These are phyloP conservation scores for Arabidopsis arenosa DNA, from an alignment of 345 rosid species.

Conservation along the genomic window DNA sequence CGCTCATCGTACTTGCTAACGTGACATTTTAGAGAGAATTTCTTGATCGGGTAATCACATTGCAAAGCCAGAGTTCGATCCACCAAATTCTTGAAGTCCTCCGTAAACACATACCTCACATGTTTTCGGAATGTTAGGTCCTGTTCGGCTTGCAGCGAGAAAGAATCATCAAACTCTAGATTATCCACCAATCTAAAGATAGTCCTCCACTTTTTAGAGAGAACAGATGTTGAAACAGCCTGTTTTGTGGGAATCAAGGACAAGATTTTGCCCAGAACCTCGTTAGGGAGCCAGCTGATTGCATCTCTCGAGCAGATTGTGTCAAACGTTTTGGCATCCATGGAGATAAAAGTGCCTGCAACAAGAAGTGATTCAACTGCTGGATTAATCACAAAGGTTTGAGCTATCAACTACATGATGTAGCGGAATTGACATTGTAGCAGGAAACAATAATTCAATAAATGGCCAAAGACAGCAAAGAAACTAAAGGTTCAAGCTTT, in stretches of 20 bases:
- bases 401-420: too few species aligned
- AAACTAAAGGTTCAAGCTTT: too few species aligned
- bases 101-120: neutral
- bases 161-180: constrained; percentile 8
- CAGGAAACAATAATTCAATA: too few species aligned
- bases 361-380: too few species aligned
- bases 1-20: neutral
- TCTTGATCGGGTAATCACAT: neutral
- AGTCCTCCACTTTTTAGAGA: neutral
- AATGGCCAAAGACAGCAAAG: too few species aligned
- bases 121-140: neutral
- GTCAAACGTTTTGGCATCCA: neutral
- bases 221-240: neutral
- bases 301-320: neutral
- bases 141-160: too few species aligned
- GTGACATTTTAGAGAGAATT: constrained; percentile 1
- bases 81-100: constrained; percentile 6
- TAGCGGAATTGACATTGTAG: too few species aligned
- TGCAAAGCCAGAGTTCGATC: constrained; percentile 27
- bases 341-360: neutral
- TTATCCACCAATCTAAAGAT: neutral
- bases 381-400: too few species aligned
- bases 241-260: neutral
- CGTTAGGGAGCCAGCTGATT: constrained; percentile 30
- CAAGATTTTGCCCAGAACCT: constrained; percentile 14